Conservation (phyloP, 108 stramenopile genomes). For the Cyclostephanos invisitatus region DNA sequence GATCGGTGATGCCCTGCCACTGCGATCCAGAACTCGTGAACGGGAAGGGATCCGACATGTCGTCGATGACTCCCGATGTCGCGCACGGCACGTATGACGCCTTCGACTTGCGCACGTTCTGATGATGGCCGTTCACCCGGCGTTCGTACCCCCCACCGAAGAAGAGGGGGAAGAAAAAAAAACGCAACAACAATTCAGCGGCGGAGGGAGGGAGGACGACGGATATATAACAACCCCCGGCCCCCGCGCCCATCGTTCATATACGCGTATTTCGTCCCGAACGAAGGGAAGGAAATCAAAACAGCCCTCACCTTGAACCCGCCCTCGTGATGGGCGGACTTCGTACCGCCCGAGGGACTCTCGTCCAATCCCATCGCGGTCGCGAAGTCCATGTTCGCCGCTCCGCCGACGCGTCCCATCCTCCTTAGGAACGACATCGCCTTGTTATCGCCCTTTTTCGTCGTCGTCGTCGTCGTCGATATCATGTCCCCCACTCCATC, state of each 20-base stretch:
- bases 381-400: conserved; percentile 67
- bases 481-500: conserved; percentile 13
- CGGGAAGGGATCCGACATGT: conserved; percentile 73
- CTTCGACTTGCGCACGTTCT: conserved; percentile 55
- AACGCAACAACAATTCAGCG: too few relatives aligned
- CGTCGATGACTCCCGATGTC: conserved; percentile 70
- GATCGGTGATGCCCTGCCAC: conserved; percentile 74
- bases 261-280: neutral
- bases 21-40: conserved; percentile 71
- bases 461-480: too few relatives aligned
- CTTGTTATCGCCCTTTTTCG: conserved; percentile 51
- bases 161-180: neutral
- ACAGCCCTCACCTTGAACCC: conserved; percentile 44
- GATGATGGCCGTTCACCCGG: neutral
- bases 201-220: neutral
- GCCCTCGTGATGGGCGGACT: conserved; percentile 28
- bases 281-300: neutral
- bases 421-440: conserved; percentile 77
- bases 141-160: neutral
- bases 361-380: conserved; percentile 77
- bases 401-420: conserved; percentile 67
- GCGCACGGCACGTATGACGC: conserved; percentile 55
- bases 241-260: neutral
- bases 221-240: neutral
- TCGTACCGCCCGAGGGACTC: conserved; percentile 57